Evolutionary conservation across 805 yeast species (phyloP), one percentile per base, ranked within the genome.

Genomic region (Barnettozyma siamensis): DNA sequence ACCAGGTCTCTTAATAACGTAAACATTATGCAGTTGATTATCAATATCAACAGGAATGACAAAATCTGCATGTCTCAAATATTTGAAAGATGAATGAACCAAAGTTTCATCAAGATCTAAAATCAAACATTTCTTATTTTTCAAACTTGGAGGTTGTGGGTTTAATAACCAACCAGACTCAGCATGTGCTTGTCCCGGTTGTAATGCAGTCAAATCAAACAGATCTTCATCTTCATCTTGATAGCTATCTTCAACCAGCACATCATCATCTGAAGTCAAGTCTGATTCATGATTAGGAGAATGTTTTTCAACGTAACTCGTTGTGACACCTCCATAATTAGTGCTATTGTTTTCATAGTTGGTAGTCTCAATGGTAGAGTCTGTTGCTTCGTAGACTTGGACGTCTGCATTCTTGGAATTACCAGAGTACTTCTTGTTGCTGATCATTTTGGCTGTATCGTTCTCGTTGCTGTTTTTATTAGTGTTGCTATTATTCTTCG

Each of bases 1-100:
- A 1, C 99, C 99, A 1, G 99, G 99, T 55, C 99, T 76, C 59
- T 93, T 93, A 42, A 89, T 88, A 19, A 93, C 99, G 60, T 88
- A 93, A 33, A 93, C 99, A 56, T 87, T 91, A 62, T 93, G 98
- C 26, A 81, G 73, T 60, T 86, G 91, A 54, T 82, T 82, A 55
- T 93, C 98, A 48, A 93, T 91, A 61, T 91, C 98, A 40, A 93
- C 99, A 13, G 99, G 98, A 37, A 93, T 87, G 35, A 94, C 94
- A 65, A 93, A 93, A 65, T 93, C 99, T 2, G 96, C 95, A 34
- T 88, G 83, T 45, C 94, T 78, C 43, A 93, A 73, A 61, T 83
- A 88, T 62, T 91, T 89, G 70, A 93, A 93, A 7, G 95, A 83
- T 2, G 96, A 86, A 62, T 93, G 99, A 26, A 93, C 99, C 44